Conservation (phyloP, 2,329 filamentous ascomycete genomes). For the Xylariaceae sp. region DNA sequence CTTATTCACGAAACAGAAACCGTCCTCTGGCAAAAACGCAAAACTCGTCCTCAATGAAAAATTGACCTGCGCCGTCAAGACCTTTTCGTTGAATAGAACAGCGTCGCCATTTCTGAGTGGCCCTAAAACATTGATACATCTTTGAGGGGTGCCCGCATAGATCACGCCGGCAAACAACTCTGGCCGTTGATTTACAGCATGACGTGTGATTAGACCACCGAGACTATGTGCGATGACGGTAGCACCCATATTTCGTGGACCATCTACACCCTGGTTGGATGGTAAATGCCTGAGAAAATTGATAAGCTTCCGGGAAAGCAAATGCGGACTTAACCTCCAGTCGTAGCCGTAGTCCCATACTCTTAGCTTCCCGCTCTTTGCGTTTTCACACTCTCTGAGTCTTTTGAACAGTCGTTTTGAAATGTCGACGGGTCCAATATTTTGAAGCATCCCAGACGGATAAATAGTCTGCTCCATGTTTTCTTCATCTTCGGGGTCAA, state of each 20-base stretch:
- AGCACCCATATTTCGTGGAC: constrained; percentile 60
- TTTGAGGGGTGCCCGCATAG: constrained; percentile 79
- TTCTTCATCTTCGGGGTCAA: constrained; percentile 78
- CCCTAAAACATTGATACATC: constrained; percentile 81
- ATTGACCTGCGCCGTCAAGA: constrained; percentile 88
- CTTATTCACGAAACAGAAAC: constrained; percentile 82
- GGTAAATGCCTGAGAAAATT: constrained; percentile 70
- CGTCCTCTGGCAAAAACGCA: constrained; percentile 79
- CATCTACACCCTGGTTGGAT: constrained; percentile 61
- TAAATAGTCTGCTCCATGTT: constrained; percentile 79
- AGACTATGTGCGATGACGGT: constrained; percentile 82
- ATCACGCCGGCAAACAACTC: constrained; percentile 83
- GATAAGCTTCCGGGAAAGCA: constrained; percentile 68
- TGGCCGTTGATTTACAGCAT: constrained; percentile 80
- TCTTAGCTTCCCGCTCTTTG: constrained; percentile 64
- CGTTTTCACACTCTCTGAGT: constrained; percentile 70
- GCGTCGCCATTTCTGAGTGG: constrained; percentile 90
- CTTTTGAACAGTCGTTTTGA: constrained; percentile 77
- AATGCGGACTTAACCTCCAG: constrained; percentile 81
- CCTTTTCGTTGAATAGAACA: constrained; percentile 81
- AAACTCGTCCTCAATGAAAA: constrained; percentile 87
- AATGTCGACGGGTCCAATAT: constrained; percentile 90
- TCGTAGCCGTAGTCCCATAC: constrained; percentile 93
- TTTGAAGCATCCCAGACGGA: constrained; percentile 81
- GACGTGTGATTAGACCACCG: constrained; percentile 81